phyloP scores from a whole-genome alignment of 2,329 filamentous ascomycete genomes.

The Ophiostoma triangulosporum region DNA sequence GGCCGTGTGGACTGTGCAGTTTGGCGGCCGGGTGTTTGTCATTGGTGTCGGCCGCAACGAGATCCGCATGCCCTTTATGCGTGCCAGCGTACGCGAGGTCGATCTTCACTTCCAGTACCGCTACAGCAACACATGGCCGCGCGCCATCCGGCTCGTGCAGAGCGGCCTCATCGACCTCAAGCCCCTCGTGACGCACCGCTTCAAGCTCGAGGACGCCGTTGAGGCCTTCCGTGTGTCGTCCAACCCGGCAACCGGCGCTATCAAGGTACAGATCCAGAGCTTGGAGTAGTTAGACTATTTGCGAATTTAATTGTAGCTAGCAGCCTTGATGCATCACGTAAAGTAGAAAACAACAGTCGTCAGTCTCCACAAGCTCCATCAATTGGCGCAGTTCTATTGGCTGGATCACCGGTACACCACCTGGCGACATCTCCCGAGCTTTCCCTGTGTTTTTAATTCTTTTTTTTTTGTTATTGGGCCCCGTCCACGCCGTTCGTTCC shows the following conservation, averaged over 20 bases:
- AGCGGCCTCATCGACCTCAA: slow-evolving; percentile 71
- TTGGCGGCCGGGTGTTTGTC: slow-evolving; percentile 93
- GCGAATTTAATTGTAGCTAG: background rate
- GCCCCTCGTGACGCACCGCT: slow-evolving; percentile 79
- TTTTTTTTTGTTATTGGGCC: background rate
- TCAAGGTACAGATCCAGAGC: slow-evolving; percentile 92
- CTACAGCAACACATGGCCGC: slow-evolving; percentile 92
- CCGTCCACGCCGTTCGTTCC: background rate
- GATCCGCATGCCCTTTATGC: slow-evolving; percentile 93
- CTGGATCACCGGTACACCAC: slow-evolving; percentile 12
- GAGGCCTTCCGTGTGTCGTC: slow-evolving; percentile 83
- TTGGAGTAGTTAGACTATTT: slow-evolving; percentile 27
- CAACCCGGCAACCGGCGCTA: slow-evolving; percentile 72
- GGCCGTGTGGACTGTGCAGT: slow-evolving; percentile 82
- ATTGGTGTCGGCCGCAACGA: slow-evolving; percentile 93
- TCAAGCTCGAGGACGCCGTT: slow-evolving; percentile 70
- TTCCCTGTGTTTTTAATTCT: slow-evolving; percentile 15
- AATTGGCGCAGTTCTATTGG: slow-evolving; percentile 15
- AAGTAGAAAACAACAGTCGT: background rate
- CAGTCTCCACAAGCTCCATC: slow-evolving; percentile 4
- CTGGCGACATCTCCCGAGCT: slow-evolving; percentile 23
- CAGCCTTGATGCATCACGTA: background rate
- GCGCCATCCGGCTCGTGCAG: slow-evolving; percentile 76
- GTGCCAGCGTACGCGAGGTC: slow-evolving; percentile 77
- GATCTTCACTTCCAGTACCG: slow-evolving; percentile 95